phyloP scores from a whole-genome alignment of 148 eudicot genomes.

The Pouteria glomerata region DNA sequence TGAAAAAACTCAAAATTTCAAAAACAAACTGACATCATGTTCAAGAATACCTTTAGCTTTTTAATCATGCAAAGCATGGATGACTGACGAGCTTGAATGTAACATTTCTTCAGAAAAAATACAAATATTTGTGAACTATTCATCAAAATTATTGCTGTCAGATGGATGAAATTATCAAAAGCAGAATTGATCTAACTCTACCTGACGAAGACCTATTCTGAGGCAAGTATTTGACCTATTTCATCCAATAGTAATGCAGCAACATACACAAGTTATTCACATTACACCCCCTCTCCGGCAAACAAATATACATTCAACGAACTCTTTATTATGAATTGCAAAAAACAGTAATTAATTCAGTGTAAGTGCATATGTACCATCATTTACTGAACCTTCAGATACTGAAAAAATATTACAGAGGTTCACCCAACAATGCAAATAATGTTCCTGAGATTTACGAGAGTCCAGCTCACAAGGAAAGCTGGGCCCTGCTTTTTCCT shows the following conservation, averaged over 20 bases:
- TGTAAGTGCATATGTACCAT: constrained; percentile 10
- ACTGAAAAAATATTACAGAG: constrained; percentile 5
- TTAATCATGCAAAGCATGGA: neutral
- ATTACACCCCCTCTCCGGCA: too few species aligned
- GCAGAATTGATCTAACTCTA: too few species aligned
- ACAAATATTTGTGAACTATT: neutral
- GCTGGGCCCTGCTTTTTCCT: constrained; percentile 4
- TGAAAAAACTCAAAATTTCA: too few species aligned
- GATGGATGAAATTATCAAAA: too few species aligned
- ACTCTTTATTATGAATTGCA: too few species aligned
- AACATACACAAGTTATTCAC: too few species aligned
- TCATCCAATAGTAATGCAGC: too few species aligned
- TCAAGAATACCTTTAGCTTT: neutral
- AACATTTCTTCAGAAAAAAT: neutral
- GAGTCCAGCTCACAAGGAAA: neutral
- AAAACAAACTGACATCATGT: too few species aligned
- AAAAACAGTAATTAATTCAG: neutral
- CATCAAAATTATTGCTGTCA: neutral
- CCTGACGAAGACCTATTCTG: too few species aligned
- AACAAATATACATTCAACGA: too few species aligned
- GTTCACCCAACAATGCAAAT: constrained; percentile 28
- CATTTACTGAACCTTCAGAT: constrained; percentile 29
- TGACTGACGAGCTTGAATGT: neutral
- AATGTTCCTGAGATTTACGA: constrained; percentile 20
- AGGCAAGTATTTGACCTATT: too few species aligned